A percentile compares a stretch with the other conserved stretches of the same genome.
phyloP scores from a whole-genome alignment of 345 rosid genomes.

The Zanthoxylum bungeanum region DNA sequence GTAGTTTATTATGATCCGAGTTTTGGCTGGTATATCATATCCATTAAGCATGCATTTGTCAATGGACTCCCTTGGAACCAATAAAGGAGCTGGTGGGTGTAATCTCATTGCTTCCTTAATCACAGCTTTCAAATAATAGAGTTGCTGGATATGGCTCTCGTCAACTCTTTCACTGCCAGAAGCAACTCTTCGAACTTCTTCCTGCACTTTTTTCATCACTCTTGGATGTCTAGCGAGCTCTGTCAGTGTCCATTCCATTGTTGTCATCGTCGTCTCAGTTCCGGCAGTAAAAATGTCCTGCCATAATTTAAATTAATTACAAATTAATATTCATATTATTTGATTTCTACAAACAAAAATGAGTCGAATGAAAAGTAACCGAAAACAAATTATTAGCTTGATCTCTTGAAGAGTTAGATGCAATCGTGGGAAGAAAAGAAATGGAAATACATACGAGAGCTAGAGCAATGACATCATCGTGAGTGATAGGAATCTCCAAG shows the following conservation, averaged over 20 bases:
- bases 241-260: slow-evolving; percentile 35
- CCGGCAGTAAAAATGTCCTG: slow-evolving; percentile 44
- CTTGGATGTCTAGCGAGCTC: slow-evolving; percentile 35
- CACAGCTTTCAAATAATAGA: slow-evolving; percentile 29
- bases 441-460: too few species aligned
- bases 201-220: slow-evolving; percentile 26
- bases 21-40: slow-evolving; percentile 32
- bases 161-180: background rate
- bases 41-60: slow-evolving; percentile 25
- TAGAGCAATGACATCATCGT: too few species aligned
- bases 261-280: slow-evolving; percentile 30
- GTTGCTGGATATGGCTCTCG: slow-evolving; percentile 19
- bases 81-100: slow-evolving; percentile 37
- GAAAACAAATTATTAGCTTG: too few species aligned
- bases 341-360: too few species aligned
- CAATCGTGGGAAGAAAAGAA: too few species aligned
- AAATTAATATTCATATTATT: too few species aligned
- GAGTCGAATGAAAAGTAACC: too few species aligned
- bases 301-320: too few species aligned
- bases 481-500: too few species aligned
- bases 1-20: slow-evolving; percentile 28
- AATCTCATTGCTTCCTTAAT: slow-evolving; percentile 33
- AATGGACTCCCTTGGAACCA: slow-evolving; percentile 35
- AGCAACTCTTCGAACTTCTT: slow-evolving; percentile 26
- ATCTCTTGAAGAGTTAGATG: too few species aligned